Evolutionary conservation across 306 rosid genomes (phyloP).

Genomic region (Chamaecrista fasciculata): DNA sequence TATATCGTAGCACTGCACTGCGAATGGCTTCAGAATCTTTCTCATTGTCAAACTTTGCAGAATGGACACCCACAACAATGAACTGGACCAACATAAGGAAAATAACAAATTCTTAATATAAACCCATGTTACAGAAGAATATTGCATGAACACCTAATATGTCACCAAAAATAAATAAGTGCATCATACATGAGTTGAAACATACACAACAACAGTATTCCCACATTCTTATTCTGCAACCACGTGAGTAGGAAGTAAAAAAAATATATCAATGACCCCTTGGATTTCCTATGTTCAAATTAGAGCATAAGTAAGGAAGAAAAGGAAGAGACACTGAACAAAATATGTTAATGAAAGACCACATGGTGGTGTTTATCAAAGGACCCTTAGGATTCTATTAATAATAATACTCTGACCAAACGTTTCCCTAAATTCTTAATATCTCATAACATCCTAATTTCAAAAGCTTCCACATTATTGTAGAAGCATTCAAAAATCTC

Average conservation of each 20-base stretch:
- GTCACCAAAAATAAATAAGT: not conserved
- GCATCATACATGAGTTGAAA: not conserved
- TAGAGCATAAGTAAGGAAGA: not conserved
- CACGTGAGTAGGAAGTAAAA: not conserved
- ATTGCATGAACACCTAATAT: not conserved
- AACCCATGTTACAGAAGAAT: slow-evolving; percentile 9
- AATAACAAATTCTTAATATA: slow-evolving; percentile 14
- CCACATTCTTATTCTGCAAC: not conserved
- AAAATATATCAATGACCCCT: not conserved
- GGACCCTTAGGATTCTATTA: not conserved
- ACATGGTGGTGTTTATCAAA: not conserved
- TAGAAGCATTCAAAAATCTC: not conserved
- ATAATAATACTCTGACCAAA: not conserved
- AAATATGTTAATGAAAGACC: not conserved
- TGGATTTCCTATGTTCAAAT: not conserved
- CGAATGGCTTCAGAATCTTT: slow-evolving; percentile 96
- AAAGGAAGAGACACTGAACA: not conserved
- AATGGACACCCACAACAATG: slow-evolving; percentile 91
- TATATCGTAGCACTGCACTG: slow-evolving; percentile 92
- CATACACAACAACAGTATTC: not conserved
- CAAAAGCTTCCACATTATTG: not conserved
- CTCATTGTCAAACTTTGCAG: slow-evolving; percentile 96
- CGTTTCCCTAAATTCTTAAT: not conserved
- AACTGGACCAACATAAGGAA: slow-evolving; percentile 54
- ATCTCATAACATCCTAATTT: not conserved